Evolutionary conservation across 177 flowering plant species (phyloP), one percentile per base, ranked within the genome.

Genomic region (Vitis hybrid): DNA sequence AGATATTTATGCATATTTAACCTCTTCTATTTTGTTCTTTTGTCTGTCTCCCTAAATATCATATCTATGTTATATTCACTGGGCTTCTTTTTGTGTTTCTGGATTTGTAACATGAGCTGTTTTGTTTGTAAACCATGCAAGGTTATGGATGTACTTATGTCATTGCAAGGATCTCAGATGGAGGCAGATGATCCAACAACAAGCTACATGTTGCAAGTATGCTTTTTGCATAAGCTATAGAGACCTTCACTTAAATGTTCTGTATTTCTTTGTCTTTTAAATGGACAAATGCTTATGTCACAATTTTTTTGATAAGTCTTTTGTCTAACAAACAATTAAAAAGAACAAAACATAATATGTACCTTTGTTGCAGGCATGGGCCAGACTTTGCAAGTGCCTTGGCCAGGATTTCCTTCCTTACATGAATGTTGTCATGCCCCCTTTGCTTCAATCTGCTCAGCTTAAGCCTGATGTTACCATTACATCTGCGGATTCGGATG

Each of bases 391-490:
- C 92, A 94, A 94, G 83, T 94, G 97, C 75, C 74, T 94, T 64
- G 98, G 98, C 21, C 97, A 91, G 73, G 98, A 94, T 85, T 94
- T 91, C 72, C 92, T 94, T 62, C 98, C 98, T n/a, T 91, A 94
- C 72, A 92, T 94, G 98, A 89, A 83, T 75, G 91, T 94, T 69
- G 98, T 94, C 71, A 94, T 94, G 98, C 98, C 97, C 50, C 90
- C 98, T 18, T 74, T 94, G 80, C 90, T 94, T 79, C 95, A 86
- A 56, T 92, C 97, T 76, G 98, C 97, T 69, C 97, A 91, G 74
- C 94, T 94, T 62, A 94, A 94, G 81, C 98, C 97, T 18, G 97
- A 94, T 80, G 98, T 94, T 7, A 92, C 89, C 70, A 94, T 92
- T 65, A 91, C 92, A 70, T 92, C 97, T 74, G 95, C 97, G n/a